Evolutionary conservation across 495 filamentous ascomycete genomes (phyloP).

Genomic region (Bathelium albidoporum): DNA sequence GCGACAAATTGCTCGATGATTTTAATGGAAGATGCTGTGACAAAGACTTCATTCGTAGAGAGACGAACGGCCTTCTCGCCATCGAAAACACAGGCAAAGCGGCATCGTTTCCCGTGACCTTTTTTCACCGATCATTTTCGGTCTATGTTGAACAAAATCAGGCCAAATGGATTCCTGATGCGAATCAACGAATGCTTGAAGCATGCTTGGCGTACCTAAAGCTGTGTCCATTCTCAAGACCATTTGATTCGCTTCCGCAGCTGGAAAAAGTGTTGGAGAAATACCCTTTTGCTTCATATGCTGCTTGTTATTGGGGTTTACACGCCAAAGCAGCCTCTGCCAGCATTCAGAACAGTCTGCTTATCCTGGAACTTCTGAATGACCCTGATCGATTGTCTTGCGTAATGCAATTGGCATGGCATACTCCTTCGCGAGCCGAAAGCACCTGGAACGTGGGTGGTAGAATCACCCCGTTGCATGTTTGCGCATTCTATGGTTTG

Average conservation of each 20-base stretch:
- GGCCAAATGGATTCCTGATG: background rate
- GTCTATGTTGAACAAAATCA: background rate
- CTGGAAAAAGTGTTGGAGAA: background rate
- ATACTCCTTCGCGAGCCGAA: background rate
- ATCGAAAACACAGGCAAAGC: background rate
- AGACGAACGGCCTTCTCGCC: background rate
- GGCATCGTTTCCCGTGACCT: background rate
- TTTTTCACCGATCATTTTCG: background rate
- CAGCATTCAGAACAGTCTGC: background rate
- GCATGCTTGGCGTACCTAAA: background rate
- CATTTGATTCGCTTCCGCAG: background rate
- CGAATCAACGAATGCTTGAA: background rate
- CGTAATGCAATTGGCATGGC: background rate
- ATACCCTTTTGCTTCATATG: background rate
- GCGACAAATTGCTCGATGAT: background rate
- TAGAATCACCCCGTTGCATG: background rate
- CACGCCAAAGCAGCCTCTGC: background rate
- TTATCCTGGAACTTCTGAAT: background rate
- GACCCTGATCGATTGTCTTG: background rate
- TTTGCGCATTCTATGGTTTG: constrained; percentile 4
- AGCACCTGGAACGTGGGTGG: background rate
- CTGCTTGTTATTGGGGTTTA: background rate
- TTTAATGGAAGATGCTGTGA: background rate
- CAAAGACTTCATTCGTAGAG: background rate
- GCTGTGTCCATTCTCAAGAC: background rate